These are phyloP conservation scores for Fusarium sublunatum DNA, from an alignment of 2,329 filamentous ascomycete genomes.

Conservation along the genomic window DNA sequence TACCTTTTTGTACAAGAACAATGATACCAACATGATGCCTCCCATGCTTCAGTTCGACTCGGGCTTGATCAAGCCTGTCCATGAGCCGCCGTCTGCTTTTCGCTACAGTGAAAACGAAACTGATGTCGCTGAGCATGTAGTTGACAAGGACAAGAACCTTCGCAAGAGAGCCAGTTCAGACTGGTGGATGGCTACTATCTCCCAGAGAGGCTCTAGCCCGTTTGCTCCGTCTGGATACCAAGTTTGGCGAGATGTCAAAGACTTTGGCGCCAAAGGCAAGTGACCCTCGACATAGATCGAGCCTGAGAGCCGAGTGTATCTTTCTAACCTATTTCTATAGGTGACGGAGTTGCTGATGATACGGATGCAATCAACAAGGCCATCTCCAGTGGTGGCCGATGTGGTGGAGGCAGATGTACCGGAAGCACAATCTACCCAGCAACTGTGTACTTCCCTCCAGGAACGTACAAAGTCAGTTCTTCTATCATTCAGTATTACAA, in stretches of 20 bases:
- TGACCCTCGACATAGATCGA: not conserved
- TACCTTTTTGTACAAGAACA: constrained; percentile 2
- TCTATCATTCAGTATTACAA: constrained; percentile 72
- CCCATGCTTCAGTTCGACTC: constrained; percentile 19
- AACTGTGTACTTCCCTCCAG: constrained; percentile 50
- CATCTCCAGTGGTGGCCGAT: constrained; percentile 54
- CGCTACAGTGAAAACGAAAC: constrained; percentile 13
- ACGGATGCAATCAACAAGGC: constrained; percentile 65
- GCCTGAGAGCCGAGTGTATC: not conserved
- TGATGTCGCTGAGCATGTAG: constrained; percentile 2
- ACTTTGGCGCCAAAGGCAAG: constrained; percentile 49
- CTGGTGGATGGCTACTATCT: not conserved
- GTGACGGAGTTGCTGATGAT: constrained; percentile 58
- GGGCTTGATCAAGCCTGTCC: constrained; percentile 6
- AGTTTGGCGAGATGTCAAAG: constrained; percentile 53
- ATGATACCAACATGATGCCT: constrained; percentile 24
- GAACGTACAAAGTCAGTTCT: constrained; percentile 67
- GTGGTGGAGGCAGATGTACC: constrained; percentile 37
- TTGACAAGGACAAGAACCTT: not conserved
- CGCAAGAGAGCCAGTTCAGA: constrained; percentile 4
- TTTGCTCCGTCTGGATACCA: constrained; percentile 13
- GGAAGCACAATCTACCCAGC: constrained; percentile 49
- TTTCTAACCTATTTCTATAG: not conserved
- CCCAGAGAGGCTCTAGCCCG: not conserved
- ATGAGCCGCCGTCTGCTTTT: constrained; percentile 19